phyloP scores from a whole-genome alignment of 1,139 yeast species.

The Eremothecium sinecaudum region DNA sequence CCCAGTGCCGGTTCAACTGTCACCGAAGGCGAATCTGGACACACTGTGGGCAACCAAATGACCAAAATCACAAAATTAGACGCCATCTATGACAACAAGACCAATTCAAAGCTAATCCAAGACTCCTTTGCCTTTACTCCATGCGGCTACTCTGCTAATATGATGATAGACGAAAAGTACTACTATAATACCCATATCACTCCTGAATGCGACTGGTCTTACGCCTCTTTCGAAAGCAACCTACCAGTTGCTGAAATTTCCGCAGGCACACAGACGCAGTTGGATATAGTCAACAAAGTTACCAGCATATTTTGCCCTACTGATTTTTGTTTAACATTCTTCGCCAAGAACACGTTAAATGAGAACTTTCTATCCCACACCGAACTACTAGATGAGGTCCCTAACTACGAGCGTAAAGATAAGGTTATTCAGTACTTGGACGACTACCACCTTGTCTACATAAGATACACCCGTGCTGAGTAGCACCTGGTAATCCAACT shows the following conservation, averaged over 20 bases:
- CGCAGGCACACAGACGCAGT: constrained; percentile 30
- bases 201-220: constrained; percentile 90
- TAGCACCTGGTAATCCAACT: too few relatives aligned
- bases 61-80: constrained; percentile 55
- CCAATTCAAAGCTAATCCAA: constrained; percentile 39
- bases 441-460: constrained; percentile 40
- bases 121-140: constrained; percentile 95
- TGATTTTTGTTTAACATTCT: constrained; percentile 65
- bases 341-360: constrained; percentile 23
- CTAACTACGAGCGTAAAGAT: constrained; percentile 58
- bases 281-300: constrained; percentile 48
- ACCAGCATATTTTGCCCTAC: constrained; percentile 63
- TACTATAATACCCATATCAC: constrained; percentile 92
- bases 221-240: constrained; percentile 91
- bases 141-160: constrained; percentile 90
- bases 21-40: constrained; percentile 40
- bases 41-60: constrained; percentile 9
- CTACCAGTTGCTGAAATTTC: constrained; percentile 40
- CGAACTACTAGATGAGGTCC: constrained; percentile 30
- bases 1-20: constrained; percentile 30
- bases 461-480: constrained; percentile 21
- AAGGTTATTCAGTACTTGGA: constrained; percentile 62
- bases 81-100: constrained; percentile 37
- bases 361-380: constrained; percentile 35
- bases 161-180: constrained; percentile 50